Evolutionary conservation across 2,329 filamentous ascomycete genomes (phyloP), one percentile per base, ranked within the genome.

Genomic region (Calonectria hawksworthii): DNA sequence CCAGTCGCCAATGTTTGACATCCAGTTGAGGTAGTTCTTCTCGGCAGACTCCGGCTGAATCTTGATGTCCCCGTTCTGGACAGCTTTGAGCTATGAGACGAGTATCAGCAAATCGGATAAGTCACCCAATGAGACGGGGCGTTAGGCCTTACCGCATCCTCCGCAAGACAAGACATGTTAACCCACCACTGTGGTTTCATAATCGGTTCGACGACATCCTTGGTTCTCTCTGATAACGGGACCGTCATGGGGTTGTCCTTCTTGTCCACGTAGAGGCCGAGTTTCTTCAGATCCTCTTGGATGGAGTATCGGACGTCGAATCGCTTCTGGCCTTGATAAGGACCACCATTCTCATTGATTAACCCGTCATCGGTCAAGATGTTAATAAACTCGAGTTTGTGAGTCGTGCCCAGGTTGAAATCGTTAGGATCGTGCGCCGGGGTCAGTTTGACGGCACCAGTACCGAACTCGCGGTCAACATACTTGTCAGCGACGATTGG

Each of bases 141-240:
- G 1, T 59, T 59, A 38, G 16, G 23, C 0, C 16, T 28, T 41
- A 98, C 91, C 68, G 96, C 96, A 61, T 93, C 93, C 80, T 93
- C 92, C 6, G 95, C 94, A 80, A 99, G 89, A 68, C 93, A 92
- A 82, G 94, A 92, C 96, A 98, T 99, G 82, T 91, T 93, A 90
- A 99, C 96, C 96, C 96, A 99, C 96, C 97, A 99, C 85, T 99
- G 96, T 10, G 96, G 96, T 89, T 98, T 98, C 88, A 99, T 91
- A 54, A 98, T 88, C 8, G 96, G 97, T 87, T 99, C 96, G 79
- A 99, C 98, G 69, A 98, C 90, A 83, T 99, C 97, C 86, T 97
- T 98, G 59, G 95, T 96, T 87, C 96, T 96, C 44, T 91, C 89
- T 84, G 95, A 98, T n/a, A 96, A 87, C 6, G 96, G 96, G 11